Percentiles rank a stretch among this genome's conserved stretches.
Conservation (phyloP, 345 rosid species). For the Xanthoceras sorbifolium region DNA sequence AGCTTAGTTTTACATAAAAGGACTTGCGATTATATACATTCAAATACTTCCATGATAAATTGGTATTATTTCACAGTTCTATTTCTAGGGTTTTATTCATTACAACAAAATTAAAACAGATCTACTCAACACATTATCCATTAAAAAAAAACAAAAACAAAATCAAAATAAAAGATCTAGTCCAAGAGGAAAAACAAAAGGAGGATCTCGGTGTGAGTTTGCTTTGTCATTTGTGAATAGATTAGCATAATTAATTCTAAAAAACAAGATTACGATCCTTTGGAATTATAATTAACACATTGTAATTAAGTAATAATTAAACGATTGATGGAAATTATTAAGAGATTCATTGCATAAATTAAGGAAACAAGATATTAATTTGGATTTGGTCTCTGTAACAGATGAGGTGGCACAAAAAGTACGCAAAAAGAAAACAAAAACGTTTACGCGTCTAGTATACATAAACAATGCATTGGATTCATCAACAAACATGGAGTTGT, state of each 20-base stretch:
- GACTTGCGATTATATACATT: no score
- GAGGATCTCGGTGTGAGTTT: background rate
- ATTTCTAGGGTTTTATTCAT: no score
- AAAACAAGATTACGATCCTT: background rate
- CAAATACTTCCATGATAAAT: no score
- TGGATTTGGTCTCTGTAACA: no score
- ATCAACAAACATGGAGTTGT: background rate
- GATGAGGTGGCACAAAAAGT: background rate
- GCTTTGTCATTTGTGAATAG: background rate
- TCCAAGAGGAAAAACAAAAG: background rate
- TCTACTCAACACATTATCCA: no score
- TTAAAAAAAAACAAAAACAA: background rate
- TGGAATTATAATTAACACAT: no score
- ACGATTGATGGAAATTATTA: background rate
- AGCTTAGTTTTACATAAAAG: no score
- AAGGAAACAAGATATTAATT: background rate
- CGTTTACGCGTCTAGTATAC: background rate
- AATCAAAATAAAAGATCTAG: background rate
- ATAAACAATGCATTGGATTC: background rate
- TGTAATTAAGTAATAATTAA: no score
- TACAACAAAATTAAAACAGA: no score
- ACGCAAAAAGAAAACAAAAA: background rate
- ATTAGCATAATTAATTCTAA: background rate
- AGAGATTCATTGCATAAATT: background rate
- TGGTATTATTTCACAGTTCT: no score